Evolutionary conservation across 2,329 filamentous ascomycete species (phyloP), one percentile per base, ranked within the genome.

Genomic region (Periconia sp.): DNA sequence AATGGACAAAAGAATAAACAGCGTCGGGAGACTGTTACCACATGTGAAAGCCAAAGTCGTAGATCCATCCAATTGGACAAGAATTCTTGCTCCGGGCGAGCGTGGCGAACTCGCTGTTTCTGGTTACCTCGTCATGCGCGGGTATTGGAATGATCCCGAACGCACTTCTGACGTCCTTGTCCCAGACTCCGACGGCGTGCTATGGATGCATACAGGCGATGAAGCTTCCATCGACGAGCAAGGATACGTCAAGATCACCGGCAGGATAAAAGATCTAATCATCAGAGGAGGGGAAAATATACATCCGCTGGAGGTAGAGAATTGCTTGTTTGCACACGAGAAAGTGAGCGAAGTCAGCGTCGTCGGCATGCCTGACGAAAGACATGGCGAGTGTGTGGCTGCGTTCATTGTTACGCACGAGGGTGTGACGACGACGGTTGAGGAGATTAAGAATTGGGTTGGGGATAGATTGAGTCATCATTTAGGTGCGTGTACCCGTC

Each of bases 231-330:
- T 97, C 81, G 89, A 95, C 48, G 77, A 72, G 4, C 79, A 91
- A 19, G 94, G 92, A 2, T 97, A 91, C 65, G 82, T 96, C 2
- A 81, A 82, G 56, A 96, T 97, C 62, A 96, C 91, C 1, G 90
- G 92, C 3, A 80, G 92, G 12, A 92, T 96, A 64, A 97, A 97
- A 71, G 94, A 99, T 66, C 72, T 97, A 40, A 96, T 99, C 58
- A 97, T 97, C 65, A 83, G 90, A 18, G 92, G 89, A 19, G 94
- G 94, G 17, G 94, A 97, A 68, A 99, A 99, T 66, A 96, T 96
- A 42, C 89, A 96, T 67, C 94, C 94, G 0, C 77, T 96, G 5
- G 94, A 97, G 69, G 80, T 97, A 3, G 94, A 99, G 69, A 92
- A 95, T 64, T 92, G 85, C 54, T 78, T 97, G 5, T 84, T 95